Evolutionary conservation across 306 rosid genomes (phyloP).

Genomic region (Trifolium dubium): DNA sequence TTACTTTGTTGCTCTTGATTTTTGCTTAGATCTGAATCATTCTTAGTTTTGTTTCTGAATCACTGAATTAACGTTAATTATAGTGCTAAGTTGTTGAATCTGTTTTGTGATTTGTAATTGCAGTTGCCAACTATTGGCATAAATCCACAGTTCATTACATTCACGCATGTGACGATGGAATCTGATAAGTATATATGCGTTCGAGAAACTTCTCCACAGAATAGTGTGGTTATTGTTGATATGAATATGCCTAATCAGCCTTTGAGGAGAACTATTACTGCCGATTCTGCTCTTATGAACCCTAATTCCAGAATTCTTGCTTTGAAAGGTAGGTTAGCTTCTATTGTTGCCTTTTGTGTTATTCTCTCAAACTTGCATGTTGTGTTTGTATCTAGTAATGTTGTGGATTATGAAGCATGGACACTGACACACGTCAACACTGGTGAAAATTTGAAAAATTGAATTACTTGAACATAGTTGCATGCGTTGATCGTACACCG

Average conservation of each 20-base stretch:
- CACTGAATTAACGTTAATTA: constrained; percentile 51
- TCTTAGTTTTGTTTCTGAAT: constrained; percentile 42
- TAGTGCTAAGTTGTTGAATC: constrained; percentile 32
- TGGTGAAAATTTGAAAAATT: too few species aligned
- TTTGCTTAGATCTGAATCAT: constrained; percentile 56
- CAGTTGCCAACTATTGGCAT: constrained; percentile 95
- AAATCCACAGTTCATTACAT: constrained; percentile 86
- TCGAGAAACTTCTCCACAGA: constrained; percentile 90
- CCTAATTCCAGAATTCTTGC: constrained; percentile 95
- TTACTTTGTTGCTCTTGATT: constrained; percentile 21
- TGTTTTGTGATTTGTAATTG: constrained; percentile 44
- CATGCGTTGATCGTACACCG: too few species aligned
- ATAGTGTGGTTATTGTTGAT: constrained; percentile 88
- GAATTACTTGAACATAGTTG: too few species aligned
- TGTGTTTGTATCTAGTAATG: constrained; percentile 25
- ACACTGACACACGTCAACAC: too few species aligned
- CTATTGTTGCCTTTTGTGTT: not conserved
- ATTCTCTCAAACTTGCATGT: constrained; percentile 1
- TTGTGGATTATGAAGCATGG: constrained; percentile 7
- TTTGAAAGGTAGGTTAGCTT: constrained; percentile 87
- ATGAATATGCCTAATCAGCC: constrained; percentile 96
- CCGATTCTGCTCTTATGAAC: constrained; percentile 97
- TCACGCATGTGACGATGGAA: constrained; percentile 97
- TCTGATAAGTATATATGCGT: constrained; percentile 95
- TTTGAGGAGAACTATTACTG: constrained; percentile 95